These are phyloP conservation scores for Gloeopeniophorella convolvens DNA, from an alignment of 768 basidiomycete genomes.

Conservation along the genomic window DNA sequence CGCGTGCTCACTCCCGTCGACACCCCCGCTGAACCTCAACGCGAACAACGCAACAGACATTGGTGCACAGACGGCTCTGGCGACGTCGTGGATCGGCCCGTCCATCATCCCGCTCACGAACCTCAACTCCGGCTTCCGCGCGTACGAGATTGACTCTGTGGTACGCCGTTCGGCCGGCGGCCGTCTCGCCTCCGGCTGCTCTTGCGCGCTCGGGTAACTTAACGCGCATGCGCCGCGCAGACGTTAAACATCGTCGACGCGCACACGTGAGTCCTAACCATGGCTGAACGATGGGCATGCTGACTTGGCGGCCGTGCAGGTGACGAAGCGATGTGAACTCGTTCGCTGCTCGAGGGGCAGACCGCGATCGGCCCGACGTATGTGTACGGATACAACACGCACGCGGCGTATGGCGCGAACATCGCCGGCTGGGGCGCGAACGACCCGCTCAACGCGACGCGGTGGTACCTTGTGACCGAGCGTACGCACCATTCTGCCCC, in stretches of 20 bases:
- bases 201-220: not conserved
- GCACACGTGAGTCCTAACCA: conserved; percentile 33
- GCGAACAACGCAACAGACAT: conserved; percentile 61
- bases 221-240: conserved; percentile 28
- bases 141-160: conserved; percentile 64
- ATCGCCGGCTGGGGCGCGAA: conserved; percentile 52
- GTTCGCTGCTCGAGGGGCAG: conserved; percentile 57
- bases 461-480: conserved; percentile 79
- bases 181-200: too few species aligned
- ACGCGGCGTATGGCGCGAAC: conserved; percentile 55
- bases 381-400: conserved; percentile 59
- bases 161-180: conserved; percentile 42
- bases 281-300: not conserved
- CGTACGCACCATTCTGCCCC: conserved; percentile 32
- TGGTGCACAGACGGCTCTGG: conserved; percentile 48
- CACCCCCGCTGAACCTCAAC: conserved; percentile 58
- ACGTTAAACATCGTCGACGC: conserved; percentile 77
- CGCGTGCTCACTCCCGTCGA: conserved; percentile 50
- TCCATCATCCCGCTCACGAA: conserved; percentile 65
- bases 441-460: conserved; percentile 74
- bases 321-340: conserved; percentile 59
- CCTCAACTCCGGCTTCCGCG: conserved; percentile 68
- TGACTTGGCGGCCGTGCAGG: conserved; percentile 29
- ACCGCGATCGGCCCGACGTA: conserved; percentile 53
- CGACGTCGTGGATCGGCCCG: conserved; percentile 57